A percentile compares a stretch with the other conserved stretches of the same genome.
Evolutionary conservation across 2,329 filamentous ascomycete genomes (phyloP).

Genomic region (Colletotrichum sp.): DNA sequence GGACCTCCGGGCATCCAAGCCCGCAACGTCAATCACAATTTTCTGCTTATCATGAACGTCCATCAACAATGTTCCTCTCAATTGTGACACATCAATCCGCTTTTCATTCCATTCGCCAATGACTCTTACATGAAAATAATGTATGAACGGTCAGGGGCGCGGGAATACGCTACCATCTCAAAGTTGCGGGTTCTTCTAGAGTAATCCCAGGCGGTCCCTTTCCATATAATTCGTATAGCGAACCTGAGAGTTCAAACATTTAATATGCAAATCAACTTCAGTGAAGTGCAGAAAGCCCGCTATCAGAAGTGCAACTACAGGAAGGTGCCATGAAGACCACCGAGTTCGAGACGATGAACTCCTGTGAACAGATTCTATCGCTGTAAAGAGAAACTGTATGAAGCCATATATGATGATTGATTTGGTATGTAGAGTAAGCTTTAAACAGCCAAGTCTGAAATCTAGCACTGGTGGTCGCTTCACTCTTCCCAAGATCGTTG

Average conservation of each 20-base stretch:
- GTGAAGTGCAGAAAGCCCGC: too few relatives aligned
- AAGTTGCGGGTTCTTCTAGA: too few relatives aligned
- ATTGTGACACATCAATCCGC: background rate
- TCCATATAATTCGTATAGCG: too few relatives aligned
- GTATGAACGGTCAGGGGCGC: too few relatives aligned
- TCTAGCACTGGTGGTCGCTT: background rate
- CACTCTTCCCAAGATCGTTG: background rate
- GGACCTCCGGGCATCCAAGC: background rate
- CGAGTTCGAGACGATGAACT: background rate
- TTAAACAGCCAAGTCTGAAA: background rate
- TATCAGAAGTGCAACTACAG: too few relatives aligned
- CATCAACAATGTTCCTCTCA: background rate
- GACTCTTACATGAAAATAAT: too few relatives aligned
- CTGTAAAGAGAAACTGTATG: background rate
- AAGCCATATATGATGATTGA: too few relatives aligned
- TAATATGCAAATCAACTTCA: too few relatives aligned
- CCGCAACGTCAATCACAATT: accelerated
- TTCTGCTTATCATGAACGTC: background rate
- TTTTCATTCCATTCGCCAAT: background rate
- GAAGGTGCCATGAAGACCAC: too few relatives aligned
- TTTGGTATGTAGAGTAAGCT: background rate
- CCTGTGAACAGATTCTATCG: background rate
- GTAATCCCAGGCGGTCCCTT: too few relatives aligned
- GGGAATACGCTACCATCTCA: too few relatives aligned
- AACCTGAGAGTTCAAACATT: too few relatives aligned